These are phyloP conservation scores for Botrytis tulipae DNA, from an alignment of 2,329 filamentous ascomycete species.

Conservation along the genomic window DNA sequence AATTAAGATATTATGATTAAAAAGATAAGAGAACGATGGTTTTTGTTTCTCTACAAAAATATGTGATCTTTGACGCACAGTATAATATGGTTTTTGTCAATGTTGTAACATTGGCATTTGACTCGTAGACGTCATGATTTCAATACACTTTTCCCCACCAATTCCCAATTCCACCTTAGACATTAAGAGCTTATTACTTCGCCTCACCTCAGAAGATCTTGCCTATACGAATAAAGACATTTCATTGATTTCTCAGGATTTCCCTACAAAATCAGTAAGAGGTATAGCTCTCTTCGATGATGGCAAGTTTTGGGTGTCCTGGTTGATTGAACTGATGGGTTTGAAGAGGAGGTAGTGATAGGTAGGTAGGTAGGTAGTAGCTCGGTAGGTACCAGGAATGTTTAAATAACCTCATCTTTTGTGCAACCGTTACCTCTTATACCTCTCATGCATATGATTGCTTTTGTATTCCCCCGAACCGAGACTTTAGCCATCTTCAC, in stretches of 20 bases:
- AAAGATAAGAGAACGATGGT: neutral
- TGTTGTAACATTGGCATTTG: neutral
- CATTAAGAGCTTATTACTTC: neutral
- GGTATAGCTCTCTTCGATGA: neutral
- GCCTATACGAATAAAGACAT: neutral
- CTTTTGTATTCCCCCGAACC: neutral
- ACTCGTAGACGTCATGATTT: constrained; percentile 18
- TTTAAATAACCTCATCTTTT: no score
- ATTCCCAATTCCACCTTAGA: neutral
- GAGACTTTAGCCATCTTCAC: neutral
- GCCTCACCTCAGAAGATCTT: neutral
- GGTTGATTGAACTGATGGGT: no score
- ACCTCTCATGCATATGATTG: neutral
- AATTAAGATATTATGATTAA: neutral
- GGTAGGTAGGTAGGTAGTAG: no score
- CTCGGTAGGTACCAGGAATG: no score
- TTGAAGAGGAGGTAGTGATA: no score
- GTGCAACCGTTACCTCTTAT: no score
- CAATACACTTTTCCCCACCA: neutral
- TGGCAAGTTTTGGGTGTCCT: neutral
- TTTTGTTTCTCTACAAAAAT: neutral
- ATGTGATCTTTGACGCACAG: neutral
- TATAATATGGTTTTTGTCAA: neutral
- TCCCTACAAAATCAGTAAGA: neutral
- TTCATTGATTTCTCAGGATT: neutral